Conservation (phyloP, 352 stramenopile genomes). For the Globisporangium yorkense region DNA sequence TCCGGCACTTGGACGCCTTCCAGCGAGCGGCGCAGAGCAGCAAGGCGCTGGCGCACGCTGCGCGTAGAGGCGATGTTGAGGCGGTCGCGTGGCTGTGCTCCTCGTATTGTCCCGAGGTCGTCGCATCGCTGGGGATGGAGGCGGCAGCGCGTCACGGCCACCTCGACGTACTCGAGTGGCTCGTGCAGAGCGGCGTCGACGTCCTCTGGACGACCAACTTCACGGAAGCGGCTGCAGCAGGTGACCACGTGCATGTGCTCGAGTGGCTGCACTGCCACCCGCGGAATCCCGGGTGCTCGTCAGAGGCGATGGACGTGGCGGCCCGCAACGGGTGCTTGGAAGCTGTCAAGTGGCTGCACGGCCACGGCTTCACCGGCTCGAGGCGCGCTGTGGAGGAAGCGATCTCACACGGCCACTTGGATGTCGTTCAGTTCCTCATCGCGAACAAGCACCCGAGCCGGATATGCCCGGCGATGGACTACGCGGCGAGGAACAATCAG, state of each 20-base stretch:
- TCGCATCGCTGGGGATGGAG: conserved; percentile 5
- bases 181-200: not conserved
- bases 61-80: not conserved
- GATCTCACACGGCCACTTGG: conserved; percentile 2
- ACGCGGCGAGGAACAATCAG: conserved; percentile 8
- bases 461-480: conserved; percentile 11
- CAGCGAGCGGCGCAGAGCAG: conserved; percentile 3
- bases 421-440: conserved; percentile 5
- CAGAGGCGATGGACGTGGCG: conserved; percentile 3
- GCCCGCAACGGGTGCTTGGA: not conserved
- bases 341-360: conserved; percentile 5
- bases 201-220: conserved; percentile 8
- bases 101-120: conserved; percentile 2
- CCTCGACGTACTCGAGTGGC: conserved; percentile 2
- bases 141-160: conserved; percentile 1
- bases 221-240: conserved; percentile 1
- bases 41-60: conserved; percentile 4
- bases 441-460: not conserved
- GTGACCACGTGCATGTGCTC: not conserved
- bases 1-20: conserved; percentile 1
- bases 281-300: not conserved
- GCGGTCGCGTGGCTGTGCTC: conserved; percentile 5
- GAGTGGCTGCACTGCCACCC: conserved; percentile 3
- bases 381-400: conserved; percentile 6
- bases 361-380: not conserved